These are phyloP conservation scores for Fremontodendron californicum DNA, from an alignment of 345 rosid genomes.

Conservation along the genomic window DNA sequence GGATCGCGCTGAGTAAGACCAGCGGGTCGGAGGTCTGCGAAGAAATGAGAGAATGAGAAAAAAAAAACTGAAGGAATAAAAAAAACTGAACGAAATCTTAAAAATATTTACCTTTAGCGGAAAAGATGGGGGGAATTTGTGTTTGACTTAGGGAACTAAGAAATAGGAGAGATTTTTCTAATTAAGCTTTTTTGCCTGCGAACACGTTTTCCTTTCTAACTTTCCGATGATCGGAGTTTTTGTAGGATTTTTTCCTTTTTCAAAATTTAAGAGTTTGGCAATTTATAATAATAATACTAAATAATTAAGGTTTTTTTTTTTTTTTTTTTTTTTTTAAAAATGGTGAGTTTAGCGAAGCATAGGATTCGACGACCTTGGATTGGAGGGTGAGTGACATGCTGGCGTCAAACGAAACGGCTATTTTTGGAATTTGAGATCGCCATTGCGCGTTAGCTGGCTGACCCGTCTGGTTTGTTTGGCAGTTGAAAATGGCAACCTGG, in stretches of 20 bases:
- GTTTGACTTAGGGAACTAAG: slow-evolving; percentile 14
- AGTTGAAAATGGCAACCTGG: too few species aligned
- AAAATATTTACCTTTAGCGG: slow-evolving; percentile 21
- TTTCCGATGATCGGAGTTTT: not conserved
- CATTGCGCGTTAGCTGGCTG: too few species aligned
- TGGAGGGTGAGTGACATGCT: too few species aligned
- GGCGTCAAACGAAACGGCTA: too few species aligned
- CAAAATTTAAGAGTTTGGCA: not conserved
- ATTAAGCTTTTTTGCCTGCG: not conserved
- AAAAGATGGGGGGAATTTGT: slow-evolving; percentile 8
- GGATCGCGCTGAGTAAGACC: slow-evolving; percentile 22
- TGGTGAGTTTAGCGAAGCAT: too few species aligned
- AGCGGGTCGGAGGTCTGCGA: slow-evolving; percentile 26
- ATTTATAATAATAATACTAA: too few species aligned
- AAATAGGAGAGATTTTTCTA: slow-evolving; percentile 4
- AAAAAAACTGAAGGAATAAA: not conserved
- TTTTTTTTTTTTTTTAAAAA: too few species aligned
- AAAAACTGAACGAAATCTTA: not conserved
- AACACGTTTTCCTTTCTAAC: slow-evolving; percentile 22
- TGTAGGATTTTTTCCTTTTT: not conserved
- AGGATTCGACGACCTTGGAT: too few species aligned
- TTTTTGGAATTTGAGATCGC: too few species aligned
- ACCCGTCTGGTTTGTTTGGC: too few species aligned
- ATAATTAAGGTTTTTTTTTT: too few species aligned
- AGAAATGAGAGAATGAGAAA: slow-evolving; percentile 7